Base-by-base conservation (phyloP, 108 stramenopile species). In the Discostella stelligeroides region DNA sequence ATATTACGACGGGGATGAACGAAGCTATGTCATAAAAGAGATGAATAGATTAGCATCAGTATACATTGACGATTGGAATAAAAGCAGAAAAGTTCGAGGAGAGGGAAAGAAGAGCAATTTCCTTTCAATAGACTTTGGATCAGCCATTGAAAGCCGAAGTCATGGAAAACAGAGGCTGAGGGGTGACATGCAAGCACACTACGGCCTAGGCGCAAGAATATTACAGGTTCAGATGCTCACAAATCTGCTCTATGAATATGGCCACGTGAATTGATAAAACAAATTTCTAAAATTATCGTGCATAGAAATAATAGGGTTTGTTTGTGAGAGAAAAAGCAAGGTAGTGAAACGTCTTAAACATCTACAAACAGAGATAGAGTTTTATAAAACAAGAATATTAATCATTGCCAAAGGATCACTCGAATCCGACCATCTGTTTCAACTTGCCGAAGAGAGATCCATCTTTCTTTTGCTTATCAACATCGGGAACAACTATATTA, bases 401-500 rank as follows among this genome's bases (percentile, higher is more conserved):
- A n/a, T n/a, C n/a, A n/a, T n/a, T n/a, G n/a, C n/a, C n/a, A n/a
- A n/a, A n/a, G n/a, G n/a, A n/a, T n/a, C n/a, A n/a, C 38, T 79
- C 71, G 15, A 55, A 41, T 21, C 70, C 67, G 45, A 79, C 55
- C 59, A 79, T 51, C 1, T 24, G 51, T 50, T 72, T 79, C 59
- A 79, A 66, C 42, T 75, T 71, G 21, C 71, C 74, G 14, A 70
- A 39, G 48, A 80, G 71, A n/a, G 38, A 28, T 13, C 28, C 79
- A 17, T 43, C 64, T 21, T 49, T 34, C 34, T 73, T 77, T 59
- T 74, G 39, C 15, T 77, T 61, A 27, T 88, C 88, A 41, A 70
- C 82, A 68, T 85, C 81, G 46, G 87, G 87, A 10, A 85, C 18
- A n/a, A 91, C 60, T 24, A 79, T 49, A 21, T 71, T 79, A 25